These are phyloP conservation scores for Polyporus tsugae DNA, from an alignment of 1,284 basidiomycete genomes.

Conservation along the genomic window DNA sequence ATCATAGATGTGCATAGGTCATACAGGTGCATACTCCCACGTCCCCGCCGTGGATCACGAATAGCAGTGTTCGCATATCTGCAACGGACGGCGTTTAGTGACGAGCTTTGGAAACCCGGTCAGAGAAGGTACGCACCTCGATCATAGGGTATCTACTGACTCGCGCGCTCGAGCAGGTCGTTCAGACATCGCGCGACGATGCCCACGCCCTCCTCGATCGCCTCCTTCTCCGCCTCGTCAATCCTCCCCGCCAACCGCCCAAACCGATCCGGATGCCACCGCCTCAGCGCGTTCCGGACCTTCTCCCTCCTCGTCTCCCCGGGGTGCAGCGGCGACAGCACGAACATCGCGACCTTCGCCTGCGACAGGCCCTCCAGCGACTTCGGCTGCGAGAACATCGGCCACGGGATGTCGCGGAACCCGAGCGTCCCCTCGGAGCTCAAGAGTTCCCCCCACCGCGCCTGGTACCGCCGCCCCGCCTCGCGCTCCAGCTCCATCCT, in stretches of 20 bases:
- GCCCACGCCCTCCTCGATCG: slow-evolving; percentile 73
- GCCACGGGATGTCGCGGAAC: slow-evolving; percentile 79
- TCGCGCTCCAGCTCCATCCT: slow-evolving; percentile 53
- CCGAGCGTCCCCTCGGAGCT: slow-evolving; percentile 53
- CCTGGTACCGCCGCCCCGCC: slow-evolving; percentile 69
- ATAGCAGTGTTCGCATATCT: slow-evolving; percentile 2
- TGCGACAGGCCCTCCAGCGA: slow-evolving; percentile 57
- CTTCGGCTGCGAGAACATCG: slow-evolving; percentile 53
- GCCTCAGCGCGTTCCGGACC: slow-evolving; percentile 66
- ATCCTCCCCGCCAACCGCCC: slow-evolving; percentile 61
- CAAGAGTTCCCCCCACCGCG: slow-evolving; percentile 60
- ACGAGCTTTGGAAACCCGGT: background rate
- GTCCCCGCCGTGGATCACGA: slow-evolving; percentile 18
- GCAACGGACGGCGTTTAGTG: background rate
- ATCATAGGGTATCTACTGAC: slow-evolving; percentile 18
- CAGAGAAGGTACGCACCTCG: background rate
- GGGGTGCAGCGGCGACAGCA: slow-evolving; percentile 71
- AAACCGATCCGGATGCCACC: slow-evolving; percentile 85
- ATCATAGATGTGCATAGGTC: slow-evolving; percentile 15
- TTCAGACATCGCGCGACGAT: slow-evolving; percentile 76
- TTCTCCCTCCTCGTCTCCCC: slow-evolving; percentile 65
- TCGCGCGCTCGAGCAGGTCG: slow-evolving; percentile 57
- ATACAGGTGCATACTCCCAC: slow-evolving; percentile 18
- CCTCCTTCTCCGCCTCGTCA: slow-evolving; percentile 57
- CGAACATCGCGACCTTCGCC: slow-evolving; percentile 58